A percentile compares a stretch with the other conserved stretches of the same genome.
Conservation (phyloP, 176 grass and related monocot species). For the Carex scoparia region DNA sequence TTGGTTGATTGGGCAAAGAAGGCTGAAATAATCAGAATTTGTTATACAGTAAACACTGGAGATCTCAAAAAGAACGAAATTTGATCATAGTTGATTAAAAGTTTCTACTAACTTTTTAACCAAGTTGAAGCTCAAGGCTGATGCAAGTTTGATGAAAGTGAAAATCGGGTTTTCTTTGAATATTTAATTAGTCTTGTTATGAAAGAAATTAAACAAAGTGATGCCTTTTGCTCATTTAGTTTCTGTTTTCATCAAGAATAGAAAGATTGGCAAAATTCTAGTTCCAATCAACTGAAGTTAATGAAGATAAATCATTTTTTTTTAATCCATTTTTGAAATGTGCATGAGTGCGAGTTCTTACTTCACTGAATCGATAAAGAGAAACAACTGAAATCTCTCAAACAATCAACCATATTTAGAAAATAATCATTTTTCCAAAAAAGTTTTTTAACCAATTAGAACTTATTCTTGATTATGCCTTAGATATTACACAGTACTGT, state of each 20-base stretch:
- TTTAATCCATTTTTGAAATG: neutral
- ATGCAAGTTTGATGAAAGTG: constrained; percentile 1
- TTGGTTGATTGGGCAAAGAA: neutral
- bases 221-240: neutral
- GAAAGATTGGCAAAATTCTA: constrained; percentile 4
- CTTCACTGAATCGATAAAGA: neutral
- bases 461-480: neutral
- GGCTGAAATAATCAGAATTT: neutral
- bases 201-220: neutral
- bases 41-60: neutral
- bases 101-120: neutral
- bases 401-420: neutral
- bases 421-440: neutral
- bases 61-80: neutral
- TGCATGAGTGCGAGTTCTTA: neutral
- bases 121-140: neutral
- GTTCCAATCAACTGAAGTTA: neutral
- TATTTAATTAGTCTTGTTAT: neutral
- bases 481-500: neutral
- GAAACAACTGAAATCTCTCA: neutral
- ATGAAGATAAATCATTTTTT: neutral
- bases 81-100: neutral
- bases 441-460: neutral
- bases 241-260: neutral
- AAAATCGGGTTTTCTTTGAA: neutral